A percentile compares a stretch with the other conserved stretches of the same genome.
phyloP scores from a whole-genome alignment of 257 asterid genomes.

The Forsythia viridissima region DNA sequence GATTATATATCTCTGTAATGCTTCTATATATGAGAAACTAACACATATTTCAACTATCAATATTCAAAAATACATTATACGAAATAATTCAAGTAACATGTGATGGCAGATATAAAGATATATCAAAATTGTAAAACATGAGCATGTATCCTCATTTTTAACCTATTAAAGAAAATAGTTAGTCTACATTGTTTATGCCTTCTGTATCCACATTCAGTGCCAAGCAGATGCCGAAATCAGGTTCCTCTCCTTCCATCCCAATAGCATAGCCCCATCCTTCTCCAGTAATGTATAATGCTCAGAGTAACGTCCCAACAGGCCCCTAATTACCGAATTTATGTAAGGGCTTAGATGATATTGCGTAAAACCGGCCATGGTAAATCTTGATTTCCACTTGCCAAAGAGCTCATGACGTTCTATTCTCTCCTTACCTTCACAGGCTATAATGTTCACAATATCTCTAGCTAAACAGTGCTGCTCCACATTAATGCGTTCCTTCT shows the following conservation, averaged over 20 bases:
- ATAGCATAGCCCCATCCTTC: conserved; percentile 75
- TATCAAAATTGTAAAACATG: not conserved
- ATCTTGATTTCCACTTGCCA: conserved; percentile 85
- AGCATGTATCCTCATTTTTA: not conserved
- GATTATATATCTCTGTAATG: too few species aligned
- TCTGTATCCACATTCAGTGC: conserved; percentile 34
- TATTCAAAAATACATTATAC: not conserved
- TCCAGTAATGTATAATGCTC: conserved; percentile 76
- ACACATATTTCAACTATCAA: not conserved
- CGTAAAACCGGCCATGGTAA: conserved; percentile 83
- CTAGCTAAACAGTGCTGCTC: conserved; percentile 91
- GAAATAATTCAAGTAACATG: not conserved
- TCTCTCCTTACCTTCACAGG: conserved; percentile 90
- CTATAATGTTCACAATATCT: conserved; percentile 88
- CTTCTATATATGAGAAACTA: not conserved
- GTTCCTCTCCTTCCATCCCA: conserved; percentile 91
- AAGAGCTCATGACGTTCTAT: conserved; percentile 87
- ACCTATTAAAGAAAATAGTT: not conserved
- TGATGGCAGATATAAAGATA: not conserved
- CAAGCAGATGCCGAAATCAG: conserved; percentile 91
- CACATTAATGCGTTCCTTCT: conserved; percentile 80
- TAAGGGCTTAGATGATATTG: conserved; percentile 69
- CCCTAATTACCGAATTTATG: conserved; percentile 75
- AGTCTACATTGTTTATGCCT: not conserved
- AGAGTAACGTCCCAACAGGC: conserved; percentile 67